phyloP scores from a whole-genome alignment of 306 rosid species.

The peach (Prunus persica) region Prunus_persica_NCBIv2 NC_034009.1:29925001-29925500 shows the following conservation, averaged over 20 bases:
- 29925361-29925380: constrained; percentile 26
- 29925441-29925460: background rate
- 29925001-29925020: too few species aligned
- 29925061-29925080: too few species aligned
- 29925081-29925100: too few species aligned
- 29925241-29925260: constrained; percentile 60
- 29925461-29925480: constrained; percentile 32
- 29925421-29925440: background rate
- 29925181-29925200: background rate
- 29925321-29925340: constrained; percentile 26
- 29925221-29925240: background rate
- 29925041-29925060: too few species aligned
- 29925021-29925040: too few species aligned
- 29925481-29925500: constrained; percentile 27
- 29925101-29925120: background rate
- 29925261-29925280: constrained; percentile 23
- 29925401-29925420: background rate
- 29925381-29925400: too few species aligned
- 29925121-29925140: background rate
- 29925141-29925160: background rate
- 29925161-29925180: constrained; percentile 6
- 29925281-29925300: constrained; percentile 44
- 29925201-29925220: background rate
- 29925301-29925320: constrained; percentile 31
- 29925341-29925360: constrained; percentile 27